Percentiles rank a stretch among this genome's conserved stretches.
Evolutionary conservation across 164 flowering plant genomes (phyloP).

Genomic region (Magnolia sinica): DNA sequence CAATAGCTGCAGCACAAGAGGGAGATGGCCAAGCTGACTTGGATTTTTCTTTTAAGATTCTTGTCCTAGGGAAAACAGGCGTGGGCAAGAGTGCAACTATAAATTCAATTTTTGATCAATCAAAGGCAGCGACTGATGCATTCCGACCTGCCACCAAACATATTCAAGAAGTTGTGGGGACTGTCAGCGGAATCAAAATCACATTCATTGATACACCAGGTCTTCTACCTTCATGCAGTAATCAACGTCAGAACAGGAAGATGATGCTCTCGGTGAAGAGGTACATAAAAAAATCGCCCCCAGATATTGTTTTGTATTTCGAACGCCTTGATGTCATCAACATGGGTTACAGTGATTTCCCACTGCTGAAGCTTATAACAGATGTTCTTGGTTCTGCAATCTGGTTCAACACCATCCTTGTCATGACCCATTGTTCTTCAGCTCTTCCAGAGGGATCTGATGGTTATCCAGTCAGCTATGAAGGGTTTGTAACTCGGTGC

Average conservation of each 20-base stretch:
- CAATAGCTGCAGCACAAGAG: slow-evolving; percentile 62
- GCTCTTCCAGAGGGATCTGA: slow-evolving; percentile 76
- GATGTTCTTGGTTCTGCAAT: slow-evolving; percentile 78
- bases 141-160: slow-evolving; percentile 72
- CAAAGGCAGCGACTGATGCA: slow-evolving; percentile 64
- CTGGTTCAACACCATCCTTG: slow-evolving; percentile 92
- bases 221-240: slow-evolving; percentile 57
- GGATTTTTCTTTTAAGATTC: slow-evolving; percentile 69
- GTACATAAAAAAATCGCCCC: slow-evolving; percentile 57
- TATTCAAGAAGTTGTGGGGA: slow-evolving; percentile 66
- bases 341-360: slow-evolving; percentile 62
- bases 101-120: slow-evolving; percentile 78
- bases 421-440: slow-evolving; percentile 84
- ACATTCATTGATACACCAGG: slow-evolving; percentile 92
- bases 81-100: slow-evolving; percentile 97
- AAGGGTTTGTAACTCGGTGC: slow-evolving; percentile 60
- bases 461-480: slow-evolving; percentile 67
- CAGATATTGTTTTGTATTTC: slow-evolving; percentile 81
- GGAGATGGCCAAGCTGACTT: slow-evolving; percentile 47
- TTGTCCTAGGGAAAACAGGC: slow-evolving; percentile 89
- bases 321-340: slow-evolving; percentile 83
- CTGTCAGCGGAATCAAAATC: slow-evolving; percentile 59
- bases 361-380: slow-evolving; percentile 76
- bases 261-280: slow-evolving; percentile 66
- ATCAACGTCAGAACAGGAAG: slow-evolving; percentile 55